Evolutionary conservation across 257 asterid species (phyloP).

Genomic region (Perilla frutescens): DNA sequence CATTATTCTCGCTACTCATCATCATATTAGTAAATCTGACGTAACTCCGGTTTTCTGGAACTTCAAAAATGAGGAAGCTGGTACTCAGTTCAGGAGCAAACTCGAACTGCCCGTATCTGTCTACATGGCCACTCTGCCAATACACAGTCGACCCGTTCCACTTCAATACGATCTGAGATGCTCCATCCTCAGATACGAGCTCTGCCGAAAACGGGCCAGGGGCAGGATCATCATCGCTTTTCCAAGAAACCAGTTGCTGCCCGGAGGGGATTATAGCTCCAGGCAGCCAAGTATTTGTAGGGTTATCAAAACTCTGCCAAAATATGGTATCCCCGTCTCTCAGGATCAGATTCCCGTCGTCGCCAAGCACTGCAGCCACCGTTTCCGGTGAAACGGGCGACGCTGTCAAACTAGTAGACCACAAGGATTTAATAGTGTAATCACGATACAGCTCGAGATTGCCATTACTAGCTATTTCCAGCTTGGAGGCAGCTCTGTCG

Average conservation of each 20-base stretch:
- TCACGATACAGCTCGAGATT: conserved; percentile 26
- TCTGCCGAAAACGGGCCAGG: conserved; percentile 42
- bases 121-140: conserved; percentile 38
- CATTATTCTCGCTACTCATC: too few species aligned
- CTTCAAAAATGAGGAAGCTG: neutral
- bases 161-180: neutral
- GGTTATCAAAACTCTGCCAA: conserved; percentile 48
- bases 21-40: too few species aligned
- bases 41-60: too few species aligned
- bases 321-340: conserved; percentile 26
- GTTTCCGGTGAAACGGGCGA: neutral
- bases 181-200: neutral
- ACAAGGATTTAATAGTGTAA: conserved; percentile 3
- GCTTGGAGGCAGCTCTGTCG: neutral
- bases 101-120: neutral
- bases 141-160: conserved; percentile 43
- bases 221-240: conserved; percentile 42
- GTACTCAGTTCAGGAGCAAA: conserved; percentile 35
- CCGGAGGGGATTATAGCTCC: conserved; percentile 36
- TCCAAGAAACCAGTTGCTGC: conserved; percentile 46
- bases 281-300: conserved; percentile 53
- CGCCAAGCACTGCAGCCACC: conserved; percentile 41
- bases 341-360: conserved; percentile 42
- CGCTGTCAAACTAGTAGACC: conserved; percentile 33
- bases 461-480: conserved; percentile 28